Evolutionary conservation across 2,329 filamentous ascomycete genomes (phyloP), one percentile per base, ranked within the genome.

Genomic region (Scedosporium minutisporum): DNA sequence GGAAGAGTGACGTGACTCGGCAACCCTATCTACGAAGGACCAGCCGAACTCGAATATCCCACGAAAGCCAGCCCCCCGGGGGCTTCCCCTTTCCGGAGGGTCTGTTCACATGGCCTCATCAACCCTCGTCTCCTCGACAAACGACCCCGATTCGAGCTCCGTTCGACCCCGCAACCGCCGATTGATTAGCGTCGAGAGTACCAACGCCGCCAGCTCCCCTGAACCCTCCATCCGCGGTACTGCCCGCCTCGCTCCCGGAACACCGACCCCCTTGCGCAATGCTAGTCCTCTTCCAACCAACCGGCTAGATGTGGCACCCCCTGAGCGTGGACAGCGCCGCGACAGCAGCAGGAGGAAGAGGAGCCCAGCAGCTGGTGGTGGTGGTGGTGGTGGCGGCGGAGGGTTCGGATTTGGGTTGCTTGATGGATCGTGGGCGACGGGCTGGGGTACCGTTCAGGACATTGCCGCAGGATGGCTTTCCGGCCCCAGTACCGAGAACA

Each of bases 371-470:
- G 27, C 6, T 41, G 27, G 33, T 4, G 33, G 33, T 38, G 33
- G 33, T 16, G 60, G 18, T 38, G 27, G 57, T 42, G 27, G 29
- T 33, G 29, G 6, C 18, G 60, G 18, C 60, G 61, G 59, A 46
- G 53, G 33, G 23, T 44, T 44, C 18, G 61, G 61, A 18, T 38
- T 57, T 4, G 61, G 61, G 5, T 74, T 83, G 57, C 71, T 83
- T 9, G 80, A 79, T 62, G 77, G 80, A 57, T 78, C 81, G 2
- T 82, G 81, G 76, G 72, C 77, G 1, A 77, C 82, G 38, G 80
- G 77, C 68, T 85, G 82, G 82, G 75, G 78, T 3, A 82, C 82
- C 4, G 78, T 85, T 2, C 80, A 83, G 63, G 81, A 79, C 44
- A 76, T 85, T 60, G 81, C 61, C 18, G 10, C 61, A 21, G 46